These are phyloP conservation scores for Cucumis cinereus DNA, from an alignment of 306 rosid genomes.

Conservation along the genomic window DNA sequence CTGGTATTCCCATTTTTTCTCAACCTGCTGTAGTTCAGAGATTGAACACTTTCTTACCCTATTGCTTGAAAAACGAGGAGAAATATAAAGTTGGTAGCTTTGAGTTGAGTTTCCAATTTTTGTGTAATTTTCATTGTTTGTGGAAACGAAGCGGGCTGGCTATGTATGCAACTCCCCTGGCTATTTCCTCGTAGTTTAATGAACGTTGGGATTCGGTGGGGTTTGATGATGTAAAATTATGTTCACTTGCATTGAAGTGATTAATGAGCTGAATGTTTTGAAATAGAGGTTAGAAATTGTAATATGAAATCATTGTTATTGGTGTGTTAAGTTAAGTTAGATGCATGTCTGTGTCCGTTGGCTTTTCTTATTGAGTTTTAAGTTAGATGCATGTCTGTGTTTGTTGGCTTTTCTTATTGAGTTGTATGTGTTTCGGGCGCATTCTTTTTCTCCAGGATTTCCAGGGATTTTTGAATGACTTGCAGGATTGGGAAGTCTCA, in stretches of 20 bases:
- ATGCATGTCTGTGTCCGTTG: not conserved
- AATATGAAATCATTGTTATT: not conserved
- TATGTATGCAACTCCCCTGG: not conserved
- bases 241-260: not conserved
- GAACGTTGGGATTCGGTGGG: not conserved
- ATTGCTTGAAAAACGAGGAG: not conserved
- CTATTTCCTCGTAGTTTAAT: not conserved
- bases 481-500: constrained; percentile 96
- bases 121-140: not conserved
- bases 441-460: constrained; percentile 46
- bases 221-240: not conserved
- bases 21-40: not conserved
- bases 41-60: not conserved
- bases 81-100: not conserved
- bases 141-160: not conserved
- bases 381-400: not conserved
- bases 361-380: constrained; percentile 6
- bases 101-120: not conserved
- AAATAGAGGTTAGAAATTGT: not conserved
- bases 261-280: not conserved
- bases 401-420: constrained; percentile 3
- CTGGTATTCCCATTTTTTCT: constrained; percentile 18
- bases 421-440: constrained; percentile 1
- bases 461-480: constrained; percentile 82
- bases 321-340: not conserved